phyloP scores from a whole-genome alignment of 352 stramenopile genomes.

The Saprolegnia parasitica region DNA sequence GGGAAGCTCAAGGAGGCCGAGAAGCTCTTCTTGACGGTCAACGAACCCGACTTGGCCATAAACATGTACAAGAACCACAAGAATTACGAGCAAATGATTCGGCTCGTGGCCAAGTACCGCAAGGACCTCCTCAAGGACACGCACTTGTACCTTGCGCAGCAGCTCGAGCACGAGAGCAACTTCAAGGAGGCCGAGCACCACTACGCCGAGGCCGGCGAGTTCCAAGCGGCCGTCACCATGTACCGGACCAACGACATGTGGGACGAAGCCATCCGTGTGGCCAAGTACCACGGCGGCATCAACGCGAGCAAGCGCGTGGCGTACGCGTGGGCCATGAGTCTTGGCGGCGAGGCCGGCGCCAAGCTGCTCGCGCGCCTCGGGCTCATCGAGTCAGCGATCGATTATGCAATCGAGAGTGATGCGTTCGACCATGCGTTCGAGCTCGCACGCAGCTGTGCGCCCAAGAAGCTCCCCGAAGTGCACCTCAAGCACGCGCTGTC shows the following conservation, averaged over 20 bases:
- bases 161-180: conserved; percentile 91
- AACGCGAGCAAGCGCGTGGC: conserved; percentile 91
- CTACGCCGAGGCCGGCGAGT: conserved; percentile 87
- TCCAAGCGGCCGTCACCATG: conserved; percentile 92
- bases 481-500: conserved; percentile 92
- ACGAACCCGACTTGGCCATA: conserved; percentile 91
- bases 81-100: conserved; percentile 94
- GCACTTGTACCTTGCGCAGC: conserved; percentile 88
- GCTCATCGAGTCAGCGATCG: conserved; percentile 91
- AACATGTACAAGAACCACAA: conserved; percentile 97
- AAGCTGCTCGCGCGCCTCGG: conserved; percentile 89
- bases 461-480: conserved; percentile 88
- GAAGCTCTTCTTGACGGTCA: conserved; percentile 90
- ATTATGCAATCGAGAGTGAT: conserved; percentile 89
- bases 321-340: conserved; percentile 89
- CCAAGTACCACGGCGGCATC: conserved; percentile 89
- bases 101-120: conserved; percentile 89
- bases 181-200: conserved; percentile 92
- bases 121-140: conserved; percentile 92
- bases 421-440: conserved; percentile 93
- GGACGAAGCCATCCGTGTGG: conserved; percentile 92
- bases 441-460: conserved; percentile 73
- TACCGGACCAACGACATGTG: conserved; percentile 92
- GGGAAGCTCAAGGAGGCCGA: conserved; percentile 92
- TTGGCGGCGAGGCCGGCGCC: conserved; percentile 84